These are phyloP conservation scores for Geum urbanum DNA, from an alignment of 306 rosid genomes.

Conservation along the genomic window DNA sequence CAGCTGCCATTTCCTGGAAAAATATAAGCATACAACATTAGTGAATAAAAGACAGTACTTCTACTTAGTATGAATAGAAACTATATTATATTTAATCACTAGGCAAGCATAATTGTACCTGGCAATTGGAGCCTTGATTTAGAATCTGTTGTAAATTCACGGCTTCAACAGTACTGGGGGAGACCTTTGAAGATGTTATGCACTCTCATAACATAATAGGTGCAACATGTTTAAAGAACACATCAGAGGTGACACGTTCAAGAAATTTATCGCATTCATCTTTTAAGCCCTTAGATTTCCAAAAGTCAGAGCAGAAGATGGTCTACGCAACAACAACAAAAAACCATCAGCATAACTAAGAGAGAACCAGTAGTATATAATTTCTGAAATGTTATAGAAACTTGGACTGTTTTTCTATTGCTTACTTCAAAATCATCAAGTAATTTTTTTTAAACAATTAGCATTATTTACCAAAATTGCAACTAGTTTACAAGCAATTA, in stretches of 20 bases:
- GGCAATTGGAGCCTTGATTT: constrained; percentile 56
- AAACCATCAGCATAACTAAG: not conserved
- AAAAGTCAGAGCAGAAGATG: constrained; percentile 67
- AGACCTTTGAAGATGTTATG: constrained; percentile 33
- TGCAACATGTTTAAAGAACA: constrained; percentile 45
- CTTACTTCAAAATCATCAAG: not conserved
- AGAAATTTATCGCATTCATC: constrained; percentile 64
- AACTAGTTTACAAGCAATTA: not conserved
- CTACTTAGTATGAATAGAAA: not conserved
- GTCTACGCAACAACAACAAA: constrained; percentile 35
- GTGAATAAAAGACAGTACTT: not conserved
- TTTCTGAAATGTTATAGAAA: not conserved
- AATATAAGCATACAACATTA: constrained; percentile 14
- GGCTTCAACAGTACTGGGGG: constrained; percentile 37
- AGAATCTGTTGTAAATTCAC: constrained; percentile 39
- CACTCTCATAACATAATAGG: constrained; percentile 52
- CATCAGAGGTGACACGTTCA: constrained; percentile 35
- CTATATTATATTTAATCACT: too few relatives aligned
- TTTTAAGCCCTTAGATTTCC: constrained; percentile 62
- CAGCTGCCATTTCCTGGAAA: constrained; percentile 57
- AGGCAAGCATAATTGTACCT: constrained; percentile 40
- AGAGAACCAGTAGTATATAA: not conserved
- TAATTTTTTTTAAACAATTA: not conserved
- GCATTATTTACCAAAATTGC: not conserved
- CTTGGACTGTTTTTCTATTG: not conserved